Percentiles rank a stretch among this genome's conserved stretches.
Conservation (phyloP, 306 rosid species). For the Gastrolobium bilobum region DNA sequence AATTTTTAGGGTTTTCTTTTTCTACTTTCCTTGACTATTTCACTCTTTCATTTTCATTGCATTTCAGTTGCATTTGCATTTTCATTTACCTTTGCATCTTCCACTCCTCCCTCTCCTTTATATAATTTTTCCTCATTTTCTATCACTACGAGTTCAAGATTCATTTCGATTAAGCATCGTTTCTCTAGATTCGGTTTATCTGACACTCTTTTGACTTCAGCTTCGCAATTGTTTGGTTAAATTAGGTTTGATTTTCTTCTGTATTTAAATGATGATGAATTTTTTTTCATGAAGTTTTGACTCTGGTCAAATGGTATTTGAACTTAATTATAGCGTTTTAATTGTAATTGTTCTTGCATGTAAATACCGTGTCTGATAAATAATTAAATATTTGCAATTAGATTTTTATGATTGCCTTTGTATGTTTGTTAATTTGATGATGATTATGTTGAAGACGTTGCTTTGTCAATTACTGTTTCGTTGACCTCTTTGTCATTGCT, state of each 20-base stretch:
- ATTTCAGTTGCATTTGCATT: constrained; percentile 23
- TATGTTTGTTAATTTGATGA: constrained; percentile 3
- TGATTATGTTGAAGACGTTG: constrained; percentile 31
- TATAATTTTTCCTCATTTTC: neutral
- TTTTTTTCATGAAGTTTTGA: neutral
- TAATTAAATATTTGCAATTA: neutral
- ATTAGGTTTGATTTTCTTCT: constrained; percentile 30
- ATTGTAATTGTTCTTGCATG: constrained; percentile 17
- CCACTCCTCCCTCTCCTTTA: neutral
- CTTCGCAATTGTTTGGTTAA: neutral
- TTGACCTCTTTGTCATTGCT: neutral
- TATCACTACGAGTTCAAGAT: too few species aligned
- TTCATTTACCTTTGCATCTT: constrained; percentile 30
- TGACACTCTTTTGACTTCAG: neutral
- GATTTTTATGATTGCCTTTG: neutral
- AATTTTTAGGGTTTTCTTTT: constrained; percentile 44
- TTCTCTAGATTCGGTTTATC: constrained; percentile 2
- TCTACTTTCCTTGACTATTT: neutral
- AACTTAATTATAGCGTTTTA: neutral
- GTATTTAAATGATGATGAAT: too few species aligned
- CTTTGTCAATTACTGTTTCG: neutral
- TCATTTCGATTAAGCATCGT: constrained; percentile 11
- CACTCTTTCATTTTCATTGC: neutral
- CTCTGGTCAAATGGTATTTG: constrained; percentile 21
- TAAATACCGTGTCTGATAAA: neutral